Evolutionary conservation across 768 basidiomycete genomes (phyloP), one percentile per base, ranked within the genome.

Genomic region (Boletus coccyginus): DNA sequence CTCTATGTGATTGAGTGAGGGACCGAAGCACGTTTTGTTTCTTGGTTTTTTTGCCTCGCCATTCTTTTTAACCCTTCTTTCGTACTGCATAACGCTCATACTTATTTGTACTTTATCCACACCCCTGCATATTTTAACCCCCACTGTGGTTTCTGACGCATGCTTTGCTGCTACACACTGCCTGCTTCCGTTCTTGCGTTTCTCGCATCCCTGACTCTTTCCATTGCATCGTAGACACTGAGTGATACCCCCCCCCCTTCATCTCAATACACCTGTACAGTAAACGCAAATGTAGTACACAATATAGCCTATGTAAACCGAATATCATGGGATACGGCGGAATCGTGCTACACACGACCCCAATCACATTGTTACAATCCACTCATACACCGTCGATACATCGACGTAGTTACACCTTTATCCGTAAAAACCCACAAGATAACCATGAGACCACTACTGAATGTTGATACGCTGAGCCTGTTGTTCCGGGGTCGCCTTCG

Each of bases 391-490:
- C 5, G 24, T 27, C 42, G 21, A 14, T n/a, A 39, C 7, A 39
- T 39, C 17, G 38, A 39, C 7, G 6, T 8, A 27, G 14, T 24
- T 8, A 16, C 42, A 43, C 14, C 24, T 27, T 27, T 45, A 31
- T n/a, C 4, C 8, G 17, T 46, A 40, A 24, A 32, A 35, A 36
- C 17, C 5, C 21, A 17, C 16, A 5, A 44, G 1, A n/a, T 7
- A 19, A 46, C 7, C 12, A 17, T 33, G 31, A 12, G 1, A 6
- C 13, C 14, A 33, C 21, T 36, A 52, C 42, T 36, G 42, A 27
- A 56, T 45, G 5, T 68, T 62, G 38, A 82, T 76, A 36, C 69
- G 76, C 62, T 75, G 76, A 14, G 77, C 74, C 3, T 72, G 72
- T 52, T 66, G 55, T 50, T 79, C 80, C 1, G 70, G 17, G 1